Percentiles rank a stretch among this genome's conserved stretches.
Evolutionary conservation across 345 rosid genomes (phyloP).

Genomic region (Rhodomyrtus tomentosa): DNA sequence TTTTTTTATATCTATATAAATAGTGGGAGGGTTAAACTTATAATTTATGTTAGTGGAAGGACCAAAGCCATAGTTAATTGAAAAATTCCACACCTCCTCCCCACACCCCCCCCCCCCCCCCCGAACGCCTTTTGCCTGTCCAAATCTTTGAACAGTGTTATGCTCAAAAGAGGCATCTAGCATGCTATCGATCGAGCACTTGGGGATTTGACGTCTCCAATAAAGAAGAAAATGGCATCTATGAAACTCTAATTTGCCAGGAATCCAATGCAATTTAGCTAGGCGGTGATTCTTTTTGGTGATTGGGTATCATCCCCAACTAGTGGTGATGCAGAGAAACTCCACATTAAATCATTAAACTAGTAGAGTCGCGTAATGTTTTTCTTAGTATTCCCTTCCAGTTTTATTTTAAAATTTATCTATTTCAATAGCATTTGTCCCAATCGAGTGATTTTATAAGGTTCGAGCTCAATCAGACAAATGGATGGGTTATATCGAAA

Average conservation of each 20-base stretch:
- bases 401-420: not conserved
- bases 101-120: no score
- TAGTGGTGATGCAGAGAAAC: not conserved
- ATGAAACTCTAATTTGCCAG: no score
- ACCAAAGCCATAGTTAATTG: not conserved
- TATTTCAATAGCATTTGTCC: not conserved
- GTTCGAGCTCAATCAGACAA: not conserved
- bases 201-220: no score
- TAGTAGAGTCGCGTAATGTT: not conserved
- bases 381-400: not conserved
- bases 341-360: not conserved
- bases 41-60: not conserved
- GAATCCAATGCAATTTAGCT: no score
- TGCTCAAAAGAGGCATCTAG: no score
- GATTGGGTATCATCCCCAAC: not conserved
- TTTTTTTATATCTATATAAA: not conserved
- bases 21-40: not conserved
- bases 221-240: no score
- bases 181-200: no score
- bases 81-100: no score
- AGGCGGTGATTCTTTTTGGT: no score
- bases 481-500: accelerated
- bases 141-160: not conserved
- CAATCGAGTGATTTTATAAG: not conserved
- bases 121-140: not conserved